Evolutionary conservation across 2,329 filamentous ascomycete genomes (phyloP).

Genomic region (Fusarium keratoplasticum): DNA sequence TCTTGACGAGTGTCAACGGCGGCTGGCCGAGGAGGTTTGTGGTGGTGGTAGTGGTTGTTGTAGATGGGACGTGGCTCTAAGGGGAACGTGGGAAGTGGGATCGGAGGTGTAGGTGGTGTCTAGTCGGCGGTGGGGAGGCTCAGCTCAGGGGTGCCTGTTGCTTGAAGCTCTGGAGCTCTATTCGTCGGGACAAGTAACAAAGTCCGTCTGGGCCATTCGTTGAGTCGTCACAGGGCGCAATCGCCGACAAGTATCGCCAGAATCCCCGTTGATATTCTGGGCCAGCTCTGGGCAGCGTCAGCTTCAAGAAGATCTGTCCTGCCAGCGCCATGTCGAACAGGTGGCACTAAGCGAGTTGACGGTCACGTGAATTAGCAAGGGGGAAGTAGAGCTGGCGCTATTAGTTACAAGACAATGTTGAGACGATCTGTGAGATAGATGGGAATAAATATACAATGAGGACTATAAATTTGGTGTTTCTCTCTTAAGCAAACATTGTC

Average conservation of each 20-base stretch:
- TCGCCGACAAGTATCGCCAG: slow-evolving; percentile 44
- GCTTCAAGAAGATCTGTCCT: slow-evolving; percentile 54
- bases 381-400: not conserved
- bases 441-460: not conserved
- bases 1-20: slow-evolving; percentile 61
- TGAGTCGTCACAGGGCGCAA: slow-evolving; percentile 43
- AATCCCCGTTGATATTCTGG: slow-evolving; percentile 45
- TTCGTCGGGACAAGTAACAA: slow-evolving; percentile 37
- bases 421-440: not conserved
- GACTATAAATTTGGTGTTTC: not conserved
- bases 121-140: slow-evolving; percentile 50
- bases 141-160: slow-evolving; percentile 44
- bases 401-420: not conserved
- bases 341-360: slow-evolving; percentile 53
- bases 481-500: not conserved
- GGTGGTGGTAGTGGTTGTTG: slow-evolving; percentile 38
- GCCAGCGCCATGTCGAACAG: slow-evolving; percentile 51
- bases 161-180: slow-evolving; percentile 39
- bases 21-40: slow-evolving; percentile 35
- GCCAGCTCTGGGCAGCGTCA: slow-evolving; percentile 47
- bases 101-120: slow-evolving; percentile 42
- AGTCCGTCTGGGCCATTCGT: slow-evolving; percentile 48
- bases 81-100: slow-evolving; percentile 40
- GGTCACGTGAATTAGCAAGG: slow-evolving; percentile 49
- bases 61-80: slow-evolving; percentile 46